Conservation (phyloP, 805 yeast species). For the Starmerella stigmatis region DNA sequence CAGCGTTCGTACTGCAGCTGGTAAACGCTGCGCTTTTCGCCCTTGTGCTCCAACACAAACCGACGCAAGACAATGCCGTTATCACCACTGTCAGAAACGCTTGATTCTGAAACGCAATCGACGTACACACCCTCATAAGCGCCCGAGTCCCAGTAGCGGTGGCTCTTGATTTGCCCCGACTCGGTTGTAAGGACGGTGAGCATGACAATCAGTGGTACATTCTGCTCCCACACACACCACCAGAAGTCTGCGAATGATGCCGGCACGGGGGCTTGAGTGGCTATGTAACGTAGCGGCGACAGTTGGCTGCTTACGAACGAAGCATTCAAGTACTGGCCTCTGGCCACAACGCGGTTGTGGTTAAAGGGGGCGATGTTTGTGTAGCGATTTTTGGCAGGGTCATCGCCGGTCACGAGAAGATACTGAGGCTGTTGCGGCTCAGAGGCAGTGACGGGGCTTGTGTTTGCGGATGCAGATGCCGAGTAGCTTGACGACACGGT, state of each 20-base stretch:
- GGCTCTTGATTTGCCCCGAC: constrained; percentile 74
- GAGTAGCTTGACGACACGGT: background rate
- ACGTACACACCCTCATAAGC: constrained; percentile 32
- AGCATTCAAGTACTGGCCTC: constrained; percentile 75
- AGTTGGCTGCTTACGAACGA: constrained; percentile 44
- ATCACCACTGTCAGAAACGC: constrained; percentile 1
- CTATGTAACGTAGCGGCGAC: constrained; percentile 49
- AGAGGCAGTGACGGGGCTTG: constrained; percentile 8
- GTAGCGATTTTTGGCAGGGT: constrained; percentile 77
- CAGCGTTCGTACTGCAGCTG: constrained; percentile 73
- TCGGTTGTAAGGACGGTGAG: constrained; percentile 64
- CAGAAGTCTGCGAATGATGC: constrained; percentile 80
- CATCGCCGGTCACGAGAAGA: constrained; percentile 62
- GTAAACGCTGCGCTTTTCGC: constrained; percentile 38
- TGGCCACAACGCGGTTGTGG: constrained; percentile 60
- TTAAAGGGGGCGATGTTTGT: constrained; percentile 82
- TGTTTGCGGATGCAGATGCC: background rate
- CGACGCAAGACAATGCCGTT: constrained; percentile 33
- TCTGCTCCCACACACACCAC: constrained; percentile 60
- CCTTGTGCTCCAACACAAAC: constrained; percentile 32
- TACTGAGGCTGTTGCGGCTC: constrained; percentile 27
- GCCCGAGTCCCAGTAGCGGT: constrained; percentile 72
- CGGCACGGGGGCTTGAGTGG: constrained; percentile 84
- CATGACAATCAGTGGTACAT: constrained; percentile 57
- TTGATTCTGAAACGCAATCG: constrained; percentile 24